Evolutionary conservation across 306 rosid genomes (phyloP).

Genomic region (Mucuna pruriens): DNA sequence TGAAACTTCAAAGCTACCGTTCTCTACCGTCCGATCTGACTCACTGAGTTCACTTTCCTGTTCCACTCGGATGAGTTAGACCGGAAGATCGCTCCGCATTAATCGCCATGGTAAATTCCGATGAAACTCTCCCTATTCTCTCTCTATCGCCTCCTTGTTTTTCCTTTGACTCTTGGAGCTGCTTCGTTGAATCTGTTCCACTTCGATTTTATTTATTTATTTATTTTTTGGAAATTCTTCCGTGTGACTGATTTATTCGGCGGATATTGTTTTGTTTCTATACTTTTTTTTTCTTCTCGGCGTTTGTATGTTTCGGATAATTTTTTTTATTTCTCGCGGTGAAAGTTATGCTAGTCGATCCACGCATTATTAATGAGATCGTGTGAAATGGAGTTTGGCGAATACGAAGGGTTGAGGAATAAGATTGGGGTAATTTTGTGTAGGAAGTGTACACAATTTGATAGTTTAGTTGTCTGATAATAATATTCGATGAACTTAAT

Average conservation of each 20-base stretch:
- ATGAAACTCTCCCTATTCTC: slow-evolving; percentile 47
- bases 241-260: neutral
- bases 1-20: slow-evolving; percentile 47
- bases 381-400: slow-evolving; percentile 29
- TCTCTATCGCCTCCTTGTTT: neutral
- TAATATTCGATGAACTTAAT: neutral
- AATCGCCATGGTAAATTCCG: slow-evolving; percentile 82
- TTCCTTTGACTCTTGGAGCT: neutral
- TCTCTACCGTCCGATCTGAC: slow-evolving; percentile 67
- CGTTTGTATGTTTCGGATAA: neutral
- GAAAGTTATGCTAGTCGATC: slow-evolving; percentile 32
- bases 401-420: slow-evolving; percentile 21
- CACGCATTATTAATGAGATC: slow-evolving; percentile 29
- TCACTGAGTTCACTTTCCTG: slow-evolving; percentile 52
- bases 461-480: neutral
- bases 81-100: slow-evolving; percentile 51
- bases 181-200: slow-evolving; percentile 50
- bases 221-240: neutral
- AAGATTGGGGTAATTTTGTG: slow-evolving; percentile 30
- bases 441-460: slow-evolving; percentile 10
- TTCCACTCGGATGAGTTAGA: slow-evolving; percentile 85
- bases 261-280: slow-evolving; percentile 12
- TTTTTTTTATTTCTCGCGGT: slow-evolving; percentile 8
- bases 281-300: neutral
- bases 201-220: slow-evolving; percentile 35